phyloP scores from a whole-genome alignment of 2,329 filamentous ascomycete species.

The Hypoxylon sp. region DNA sequence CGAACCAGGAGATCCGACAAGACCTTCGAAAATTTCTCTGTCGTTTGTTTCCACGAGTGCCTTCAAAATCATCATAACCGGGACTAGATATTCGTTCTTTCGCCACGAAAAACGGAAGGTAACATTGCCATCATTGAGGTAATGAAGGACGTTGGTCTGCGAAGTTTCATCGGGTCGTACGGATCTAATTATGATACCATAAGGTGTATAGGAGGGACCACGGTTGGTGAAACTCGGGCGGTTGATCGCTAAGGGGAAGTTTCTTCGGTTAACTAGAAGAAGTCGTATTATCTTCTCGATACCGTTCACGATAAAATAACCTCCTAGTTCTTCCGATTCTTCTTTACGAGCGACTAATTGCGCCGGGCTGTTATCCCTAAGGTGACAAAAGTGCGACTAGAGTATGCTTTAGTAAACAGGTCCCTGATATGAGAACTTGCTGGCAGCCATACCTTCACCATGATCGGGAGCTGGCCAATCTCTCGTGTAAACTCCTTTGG shows the following conservation, averaged over 20 bases:
- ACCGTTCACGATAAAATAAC: constrained; percentile 98
- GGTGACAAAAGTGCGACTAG: constrained; percentile 89
- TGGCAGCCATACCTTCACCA: constrained; percentile 80
- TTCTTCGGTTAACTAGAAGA: constrained; percentile 89
- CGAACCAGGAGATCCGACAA: constrained; percentile 83
- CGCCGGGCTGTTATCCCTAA: constrained; percentile 87
- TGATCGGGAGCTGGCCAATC: constrained; percentile 90
- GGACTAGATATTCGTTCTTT: constrained; percentile 96
- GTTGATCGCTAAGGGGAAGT: constrained; percentile 95
- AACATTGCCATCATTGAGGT: constrained; percentile 94
- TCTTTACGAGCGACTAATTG: constrained; percentile 89
- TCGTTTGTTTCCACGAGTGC: constrained; percentile 96
- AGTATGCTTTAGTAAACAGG: constrained; percentile 33
- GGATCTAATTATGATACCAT: constrained; percentile 90
- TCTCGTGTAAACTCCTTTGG: constrained; percentile 87
- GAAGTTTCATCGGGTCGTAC: constrained; percentile 98
- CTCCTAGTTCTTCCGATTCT: constrained; percentile 95
- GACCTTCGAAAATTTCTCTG: constrained; percentile 93
- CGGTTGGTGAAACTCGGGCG: constrained; percentile 91
- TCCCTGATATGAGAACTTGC: background rate
- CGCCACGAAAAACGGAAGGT: constrained; percentile 98
- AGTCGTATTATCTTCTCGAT: constrained; percentile 97
- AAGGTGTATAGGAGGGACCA: constrained; percentile 89
- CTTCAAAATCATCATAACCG: constrained; percentile 96
- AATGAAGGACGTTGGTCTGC: constrained; percentile 97